Evolutionary conservation across 352 stramenopile species (phyloP), one percentile per base, ranked within the genome.

Genomic region (Globisporangium radiosum): DNA sequence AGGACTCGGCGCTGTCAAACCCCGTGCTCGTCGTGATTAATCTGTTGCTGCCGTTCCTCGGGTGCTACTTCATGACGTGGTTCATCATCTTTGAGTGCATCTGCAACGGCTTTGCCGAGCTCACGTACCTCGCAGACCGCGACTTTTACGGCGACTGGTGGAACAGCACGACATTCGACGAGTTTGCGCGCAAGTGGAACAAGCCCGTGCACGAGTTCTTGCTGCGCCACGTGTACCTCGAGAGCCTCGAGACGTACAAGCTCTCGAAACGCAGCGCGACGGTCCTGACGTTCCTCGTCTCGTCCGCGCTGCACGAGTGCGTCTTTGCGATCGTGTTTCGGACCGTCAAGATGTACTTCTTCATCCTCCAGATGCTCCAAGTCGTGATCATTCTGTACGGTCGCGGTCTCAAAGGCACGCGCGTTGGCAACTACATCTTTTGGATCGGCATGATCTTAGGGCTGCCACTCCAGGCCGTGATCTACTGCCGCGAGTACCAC

Each of bases 61-160:
- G 95, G 19, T 87, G 95, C 63, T 99, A 97, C 84, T 73, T 99
- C 45, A 82, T 98, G 36, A 87, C 88, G 14, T 99, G 98, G 80
- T 99, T 98, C 71, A 85, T 87, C 47, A 97, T 98, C 66, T 99
- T 99, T 57, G 94, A 99, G 74, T 89, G 96, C 38, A 96, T 96
- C 66, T 87, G 98, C 56, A 98, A 98, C 66, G 79, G 98, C 3
- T 84, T 97, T 45, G 95, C 96, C 3, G 96, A 99, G 76, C 57
- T 99, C 38, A 95, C 85, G 37, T 91, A 82, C 62, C 85, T 94
- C 54, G 90, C 85, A 0, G 90, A 97, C 63, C 81, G 88, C 4
- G 77, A 96, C 42, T 99, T 99, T 59, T 99, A 99, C 71, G 80
- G 83, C 44, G 96, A 98, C 71, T 99, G 96, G 96, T 99, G 95